Percentiles rank a stretch among this genome's conserved stretches.
These are phyloP conservation scores for Yamadazyma kitorensis DNA, from an alignment of 805 yeast genomes.

Conservation along the genomic window DNA sequence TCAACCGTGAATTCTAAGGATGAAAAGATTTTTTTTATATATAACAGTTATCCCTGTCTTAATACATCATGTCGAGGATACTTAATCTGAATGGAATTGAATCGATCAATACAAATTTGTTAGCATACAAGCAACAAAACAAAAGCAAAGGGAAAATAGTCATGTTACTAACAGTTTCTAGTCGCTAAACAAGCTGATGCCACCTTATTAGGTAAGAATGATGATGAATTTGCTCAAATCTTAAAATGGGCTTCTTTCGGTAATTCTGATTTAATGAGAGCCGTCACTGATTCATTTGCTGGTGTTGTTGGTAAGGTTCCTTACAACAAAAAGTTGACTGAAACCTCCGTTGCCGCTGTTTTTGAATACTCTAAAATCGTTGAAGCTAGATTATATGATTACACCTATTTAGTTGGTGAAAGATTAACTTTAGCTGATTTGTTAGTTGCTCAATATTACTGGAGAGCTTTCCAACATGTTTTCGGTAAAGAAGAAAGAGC, in stretches of 20 bases:
- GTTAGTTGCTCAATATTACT: slow-evolving; percentile 45
- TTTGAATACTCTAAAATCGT: slow-evolving; percentile 40
- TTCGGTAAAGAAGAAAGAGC: slow-evolving; percentile 67
- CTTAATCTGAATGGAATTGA: slow-evolving; percentile 44
- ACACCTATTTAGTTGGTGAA: slow-evolving; percentile 73
- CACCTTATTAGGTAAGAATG: slow-evolving; percentile 61
- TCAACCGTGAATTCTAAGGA: slow-evolving; percentile 37
- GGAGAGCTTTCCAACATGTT: slow-evolving; percentile 55
- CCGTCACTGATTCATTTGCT: slow-evolving; percentile 48
- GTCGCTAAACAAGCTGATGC: slow-evolving; percentile 47
- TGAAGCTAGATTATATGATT: slow-evolving; percentile 56
- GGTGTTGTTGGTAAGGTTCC: slow-evolving; percentile 66
- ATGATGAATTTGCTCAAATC: slow-evolving; percentile 61
- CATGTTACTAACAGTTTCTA: slow-evolving; percentile 23
- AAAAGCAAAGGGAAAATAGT: background rate
- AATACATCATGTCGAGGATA: slow-evolving; percentile 70
- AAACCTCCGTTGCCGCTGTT: slow-evolving; percentile 39
- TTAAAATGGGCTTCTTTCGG: slow-evolving; percentile 77
- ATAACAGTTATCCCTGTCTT: slow-evolving; percentile 87
- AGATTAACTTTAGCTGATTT: slow-evolving; percentile 56
- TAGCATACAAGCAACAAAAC: no score
- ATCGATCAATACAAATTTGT: no score
- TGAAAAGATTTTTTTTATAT: slow-evolving; percentile 47
- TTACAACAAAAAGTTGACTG: slow-evolving; percentile 72
- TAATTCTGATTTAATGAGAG: slow-evolving; percentile 61